These are phyloP conservation scores for Aspergillus transmontanensis DNA, from an alignment of 2,329 filamentous ascomycete species.

Conservation along the genomic window DNA sequence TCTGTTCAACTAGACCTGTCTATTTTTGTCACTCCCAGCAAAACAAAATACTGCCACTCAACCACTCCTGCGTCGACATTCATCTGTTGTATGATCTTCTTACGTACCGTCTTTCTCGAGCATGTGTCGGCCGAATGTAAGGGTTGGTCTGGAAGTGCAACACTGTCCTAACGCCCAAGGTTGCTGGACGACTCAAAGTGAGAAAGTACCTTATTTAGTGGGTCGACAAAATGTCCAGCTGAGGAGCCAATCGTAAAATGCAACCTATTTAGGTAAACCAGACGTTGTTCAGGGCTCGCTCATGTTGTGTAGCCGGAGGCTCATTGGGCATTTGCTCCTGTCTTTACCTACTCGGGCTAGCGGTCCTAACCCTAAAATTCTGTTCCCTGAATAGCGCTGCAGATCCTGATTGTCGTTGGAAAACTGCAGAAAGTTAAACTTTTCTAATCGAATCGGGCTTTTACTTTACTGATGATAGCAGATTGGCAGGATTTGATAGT, in stretches of 20 bases:
- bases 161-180: accelerated
- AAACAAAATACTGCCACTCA: accelerated
- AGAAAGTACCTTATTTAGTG: not conserved
- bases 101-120: no score
- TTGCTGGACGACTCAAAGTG: not conserved
- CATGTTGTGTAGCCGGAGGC: no score
- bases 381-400: not conserved
- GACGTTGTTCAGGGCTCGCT: not conserved
- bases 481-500: not conserved
- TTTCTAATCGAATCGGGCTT: not conserved
- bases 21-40: no score
- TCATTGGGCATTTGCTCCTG: not conserved
- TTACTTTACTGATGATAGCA: not conserved
- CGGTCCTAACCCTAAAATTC: not conserved
- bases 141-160: not conserved
- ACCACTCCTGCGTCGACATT: no score
- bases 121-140: no score
- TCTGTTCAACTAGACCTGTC: no score
- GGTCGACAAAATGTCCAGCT: not conserved
- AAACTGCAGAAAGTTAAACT: not conserved
- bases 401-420: not conserved
- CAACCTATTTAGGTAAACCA: not conserved
- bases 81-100: no score
- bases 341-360: not conserved
- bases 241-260: not conserved